Percentiles rank a stretch among this genome's conserved stretches.
phyloP scores from a whole-genome alignment of 495 filamentous ascomycete species.

The Aspergillus incahuasiensis region DNA sequence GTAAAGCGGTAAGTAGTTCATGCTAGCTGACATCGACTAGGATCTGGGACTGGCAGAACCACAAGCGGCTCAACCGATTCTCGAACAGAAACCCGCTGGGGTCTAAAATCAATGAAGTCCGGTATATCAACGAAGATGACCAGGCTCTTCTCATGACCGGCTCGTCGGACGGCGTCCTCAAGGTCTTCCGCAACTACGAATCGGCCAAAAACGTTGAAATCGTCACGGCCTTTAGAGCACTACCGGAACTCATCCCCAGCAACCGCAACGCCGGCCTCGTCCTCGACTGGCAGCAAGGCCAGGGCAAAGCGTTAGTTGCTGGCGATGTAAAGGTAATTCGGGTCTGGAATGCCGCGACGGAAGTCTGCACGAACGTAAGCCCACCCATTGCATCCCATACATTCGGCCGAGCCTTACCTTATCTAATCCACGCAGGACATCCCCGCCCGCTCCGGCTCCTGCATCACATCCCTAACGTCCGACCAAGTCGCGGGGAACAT shows the following conservation, averaged over 20 bases:
- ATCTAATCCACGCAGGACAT: no score
- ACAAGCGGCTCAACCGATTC: constrained; percentile 72
- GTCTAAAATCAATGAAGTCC: constrained; percentile 88
- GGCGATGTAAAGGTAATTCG: constrained; percentile 94
- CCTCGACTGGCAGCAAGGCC: constrained; percentile 98
- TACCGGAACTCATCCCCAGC: constrained; percentile 87
- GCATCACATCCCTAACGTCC: constrained; percentile 90
- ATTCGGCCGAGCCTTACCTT: no score
- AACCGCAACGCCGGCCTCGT: constrained; percentile 92
- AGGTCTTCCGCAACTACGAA: constrained; percentile 87
- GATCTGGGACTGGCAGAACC: constrained; percentile 88
- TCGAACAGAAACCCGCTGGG: constrained; percentile 89
- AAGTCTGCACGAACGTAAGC: constrained; percentile 76
- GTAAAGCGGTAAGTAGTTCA: neutral
- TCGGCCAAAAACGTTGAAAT: constrained; percentile 68
- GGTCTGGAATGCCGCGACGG: constrained; percentile 90
- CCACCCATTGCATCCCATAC: neutral
- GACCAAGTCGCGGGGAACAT: constrained; percentile 96
- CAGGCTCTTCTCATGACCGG: constrained; percentile 92
- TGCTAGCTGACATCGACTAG: constrained; percentile 44
- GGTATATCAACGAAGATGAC: constrained; percentile 98
- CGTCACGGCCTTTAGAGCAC: constrained; percentile 85
- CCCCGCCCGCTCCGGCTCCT: constrained; percentile 89
- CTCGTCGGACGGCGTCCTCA: constrained; percentile 87
- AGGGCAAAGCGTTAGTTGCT: constrained; percentile 86